These are phyloP conservation scores for Furculomyces boomerangus DNA, from an alignment of 371 early-diverging fungal species.

Conservation along the genomic window DNA sequence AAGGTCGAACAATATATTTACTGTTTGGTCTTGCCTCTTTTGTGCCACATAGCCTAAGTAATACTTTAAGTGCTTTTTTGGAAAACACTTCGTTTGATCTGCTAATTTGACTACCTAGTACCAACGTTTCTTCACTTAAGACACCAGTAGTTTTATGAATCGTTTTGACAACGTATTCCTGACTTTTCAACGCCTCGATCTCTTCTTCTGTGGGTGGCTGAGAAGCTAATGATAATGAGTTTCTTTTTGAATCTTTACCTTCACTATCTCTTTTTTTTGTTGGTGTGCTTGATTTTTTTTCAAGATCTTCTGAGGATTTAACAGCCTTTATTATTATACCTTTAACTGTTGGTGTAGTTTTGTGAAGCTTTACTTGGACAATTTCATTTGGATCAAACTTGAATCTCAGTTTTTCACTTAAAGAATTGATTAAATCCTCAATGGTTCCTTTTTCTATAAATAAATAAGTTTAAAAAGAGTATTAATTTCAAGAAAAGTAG, in stretches of 20 bases:
- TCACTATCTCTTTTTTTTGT: no score
- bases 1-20: no score
- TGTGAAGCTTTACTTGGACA: not conserved
- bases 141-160: not conserved
- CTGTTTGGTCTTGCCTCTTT: not conserved
- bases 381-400: not conserved
- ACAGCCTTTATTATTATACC: not conserved
- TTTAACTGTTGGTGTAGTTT: not conserved
- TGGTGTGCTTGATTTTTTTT: no score
- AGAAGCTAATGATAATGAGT: no score
- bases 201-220: no score
- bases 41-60: not conserved
- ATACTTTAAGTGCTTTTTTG: not conserved
- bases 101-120: not conserved
- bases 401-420: not conserved
- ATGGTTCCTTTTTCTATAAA: not conserved
- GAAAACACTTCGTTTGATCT: not conserved
- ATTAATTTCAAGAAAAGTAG: no score
- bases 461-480: not conserved
- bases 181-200: not conserved
- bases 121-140: not conserved
- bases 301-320: not conserved
- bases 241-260: no score
- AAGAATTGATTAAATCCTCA: not conserved
- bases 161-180: not conserved